phyloP scores from a whole-genome alignment of 441 rosid species.

The Populus hybrid region DNA sequence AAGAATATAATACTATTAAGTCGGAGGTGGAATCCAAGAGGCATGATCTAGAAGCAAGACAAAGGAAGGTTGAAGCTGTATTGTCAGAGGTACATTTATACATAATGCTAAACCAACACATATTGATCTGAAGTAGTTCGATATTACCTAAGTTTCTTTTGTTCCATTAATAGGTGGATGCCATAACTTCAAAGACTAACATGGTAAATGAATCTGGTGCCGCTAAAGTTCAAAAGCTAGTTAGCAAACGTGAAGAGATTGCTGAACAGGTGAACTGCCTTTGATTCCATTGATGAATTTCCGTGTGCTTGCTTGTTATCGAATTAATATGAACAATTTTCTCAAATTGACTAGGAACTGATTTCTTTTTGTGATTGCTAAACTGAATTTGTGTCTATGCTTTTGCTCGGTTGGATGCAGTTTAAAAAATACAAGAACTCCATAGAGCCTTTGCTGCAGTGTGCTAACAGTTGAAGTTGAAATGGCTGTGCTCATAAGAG shows the following conservation, averaged over 20 bases:
- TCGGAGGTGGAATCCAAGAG: slow-evolving; percentile 57
- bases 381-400: not conserved
- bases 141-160: slow-evolving; percentile 13
- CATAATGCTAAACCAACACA: not conserved
- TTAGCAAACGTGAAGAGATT: not conserved
- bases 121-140: not conserved
- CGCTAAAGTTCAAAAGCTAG: not conserved
- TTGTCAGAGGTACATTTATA: slow-evolving; percentile 50
- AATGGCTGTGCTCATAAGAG: not conserved
- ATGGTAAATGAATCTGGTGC: slow-evolving; percentile 37
- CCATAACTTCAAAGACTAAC: slow-evolving; percentile 47
- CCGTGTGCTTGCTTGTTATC: slow-evolving; percentile 30
- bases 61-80: slow-evolving; percentile 61
- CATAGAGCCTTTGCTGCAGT: slow-evolving; percentile 7
- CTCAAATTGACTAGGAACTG: not conserved
- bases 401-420: slow-evolving; percentile 10
- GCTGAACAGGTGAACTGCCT: slow-evolving; percentile 22
- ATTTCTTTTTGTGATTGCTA: not conserved
- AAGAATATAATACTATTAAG: slow-evolving; percentile 44
- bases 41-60: slow-evolving; percentile 65
- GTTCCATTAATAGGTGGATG: slow-evolving; percentile 57
- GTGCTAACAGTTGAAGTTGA: not conserved
- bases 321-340: not conserved
- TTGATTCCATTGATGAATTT: slow-evolving; percentile 48
- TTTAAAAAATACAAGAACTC: slow-evolving; percentile 18